phyloP scores from a whole-genome alignment of 495 filamentous ascomycete genomes.

The Neurospora africana region DNA sequence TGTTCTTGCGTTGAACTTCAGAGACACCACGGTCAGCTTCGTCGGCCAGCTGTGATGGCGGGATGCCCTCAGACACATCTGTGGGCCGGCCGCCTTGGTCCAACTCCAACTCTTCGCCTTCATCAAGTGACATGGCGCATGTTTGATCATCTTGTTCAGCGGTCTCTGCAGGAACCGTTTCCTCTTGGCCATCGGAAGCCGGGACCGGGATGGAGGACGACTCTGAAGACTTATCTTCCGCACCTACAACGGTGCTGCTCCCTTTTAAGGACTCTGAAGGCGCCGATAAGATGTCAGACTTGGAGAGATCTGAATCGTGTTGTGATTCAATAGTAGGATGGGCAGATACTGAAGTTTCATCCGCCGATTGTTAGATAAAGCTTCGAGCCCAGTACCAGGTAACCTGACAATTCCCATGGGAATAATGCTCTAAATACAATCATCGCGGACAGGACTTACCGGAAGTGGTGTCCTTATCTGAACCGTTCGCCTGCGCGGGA shows the following conservation, averaged over 20 bases:
- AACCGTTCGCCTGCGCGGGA: slow-evolving; percentile 4
- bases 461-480: neutral
- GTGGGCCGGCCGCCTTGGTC: neutral
- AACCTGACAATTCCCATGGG: neutral
- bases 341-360: neutral
- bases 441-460: slow-evolving; percentile 1
- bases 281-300: neutral
- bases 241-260: neutral
- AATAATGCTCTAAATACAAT: neutral
- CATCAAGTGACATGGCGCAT: neutral
- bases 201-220: neutral
- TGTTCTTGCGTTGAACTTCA: neutral
- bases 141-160: neutral
- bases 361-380: neutral
- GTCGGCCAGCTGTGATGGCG: neutral
- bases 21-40: neutral
- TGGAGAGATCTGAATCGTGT: neutral
- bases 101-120: neutral
- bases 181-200: neutral
- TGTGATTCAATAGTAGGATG: neutral
- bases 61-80: neutral
- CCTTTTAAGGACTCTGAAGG: neutral
- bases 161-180: neutral
- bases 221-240: neutral
- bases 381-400: neutral